Evolutionary conservation across 2,329 filamentous ascomycete species (phyloP).

Genomic region (Delphinella strobiligena): DNA sequence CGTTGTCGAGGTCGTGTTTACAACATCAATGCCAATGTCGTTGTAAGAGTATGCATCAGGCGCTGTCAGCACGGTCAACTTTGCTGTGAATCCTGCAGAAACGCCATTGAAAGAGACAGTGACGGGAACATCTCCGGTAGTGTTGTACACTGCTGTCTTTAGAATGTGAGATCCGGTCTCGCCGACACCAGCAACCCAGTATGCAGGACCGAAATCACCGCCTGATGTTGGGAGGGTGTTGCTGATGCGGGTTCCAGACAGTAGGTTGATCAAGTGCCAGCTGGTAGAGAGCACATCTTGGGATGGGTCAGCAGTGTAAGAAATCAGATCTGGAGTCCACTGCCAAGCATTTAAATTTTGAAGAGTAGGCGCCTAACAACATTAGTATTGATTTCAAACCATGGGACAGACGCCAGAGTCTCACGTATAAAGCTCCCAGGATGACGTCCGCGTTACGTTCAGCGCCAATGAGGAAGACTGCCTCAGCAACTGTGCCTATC

Average conservation of each 20-base stretch:
- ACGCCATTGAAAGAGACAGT: conserved; percentile 23
- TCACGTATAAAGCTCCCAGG: conserved; percentile 36
- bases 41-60: conserved; percentile 14
- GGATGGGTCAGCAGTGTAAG: conserved; percentile 23
- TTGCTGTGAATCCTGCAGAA: conserved; percentile 17
- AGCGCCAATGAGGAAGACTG: conserved; percentile 46
- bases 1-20: conserved; percentile 28
- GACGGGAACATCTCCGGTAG: conserved; percentile 25
- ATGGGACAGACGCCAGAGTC: not conserved
- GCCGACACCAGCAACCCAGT: conserved; percentile 30
- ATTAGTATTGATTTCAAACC: conserved; percentile 7
- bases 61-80: conserved; percentile 30
- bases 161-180: conserved; percentile 23
- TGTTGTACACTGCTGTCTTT: conserved; percentile 36
- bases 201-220: conserved; percentile 24
- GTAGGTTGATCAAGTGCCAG: conserved; percentile 20
- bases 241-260: conserved; percentile 24
- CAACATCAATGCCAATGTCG: conserved; percentile 33
- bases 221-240: conserved; percentile 27
- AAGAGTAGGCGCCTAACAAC: conserved; percentile 10
- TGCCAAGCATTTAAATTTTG: conserved; percentile 14
- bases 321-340: conserved; percentile 23
- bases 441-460: conserved; percentile 51
- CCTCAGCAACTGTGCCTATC: conserved; percentile 50
- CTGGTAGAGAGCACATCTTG: conserved; percentile 14